These are phyloP conservation scores for Ustilago vetiveriae DNA, from an alignment of 1,284 basidiomycete species.

Conservation along the genomic window DNA sequence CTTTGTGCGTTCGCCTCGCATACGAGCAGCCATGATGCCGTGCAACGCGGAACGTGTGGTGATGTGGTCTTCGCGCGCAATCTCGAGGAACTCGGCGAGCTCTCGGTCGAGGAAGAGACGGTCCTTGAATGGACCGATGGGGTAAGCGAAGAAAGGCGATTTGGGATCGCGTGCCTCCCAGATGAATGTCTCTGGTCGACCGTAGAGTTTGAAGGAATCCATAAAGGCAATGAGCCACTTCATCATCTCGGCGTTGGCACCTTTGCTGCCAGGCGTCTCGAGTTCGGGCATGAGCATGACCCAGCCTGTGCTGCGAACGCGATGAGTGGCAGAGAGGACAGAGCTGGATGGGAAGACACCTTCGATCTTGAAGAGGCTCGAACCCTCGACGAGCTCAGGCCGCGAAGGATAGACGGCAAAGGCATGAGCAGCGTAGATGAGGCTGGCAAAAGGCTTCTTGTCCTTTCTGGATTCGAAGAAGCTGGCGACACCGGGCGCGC, in stretches of 20 bases:
- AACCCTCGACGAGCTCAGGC: constrained; percentile 64
- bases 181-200: constrained; percentile 54
- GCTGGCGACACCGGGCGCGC: constrained; percentile 58
- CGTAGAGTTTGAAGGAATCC: constrained; percentile 67
- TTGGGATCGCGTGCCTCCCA: constrained; percentile 69
- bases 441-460: constrained; percentile 62
- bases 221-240: constrained; percentile 82
- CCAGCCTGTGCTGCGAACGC: constrained; percentile 68
- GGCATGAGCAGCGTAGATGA: constrained; percentile 60
- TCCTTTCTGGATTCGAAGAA: constrained; percentile 65
- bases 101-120: constrained; percentile 89
- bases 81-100: constrained; percentile 79
- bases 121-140: constrained; percentile 68
- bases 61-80: constrained; percentile 74
- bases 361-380: constrained; percentile 65
- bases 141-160: constrained; percentile 66
- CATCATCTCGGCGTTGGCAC: constrained; percentile 79
- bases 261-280: constrained; percentile 76
- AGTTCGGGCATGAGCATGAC: constrained; percentile 68
- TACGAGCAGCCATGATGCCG: constrained; percentile 65
- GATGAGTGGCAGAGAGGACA: constrained; percentile 72
- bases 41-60: constrained; percentile 57
- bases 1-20: constrained; percentile 64
- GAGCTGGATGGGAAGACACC: constrained; percentile 57
- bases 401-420: constrained; percentile 66